A percentile compares a stretch with the other conserved stretches of the same genome.
Conservation (phyloP, 2,329 filamentous ascomycete species). For the Pseudocercospora eumusae region DNA sequence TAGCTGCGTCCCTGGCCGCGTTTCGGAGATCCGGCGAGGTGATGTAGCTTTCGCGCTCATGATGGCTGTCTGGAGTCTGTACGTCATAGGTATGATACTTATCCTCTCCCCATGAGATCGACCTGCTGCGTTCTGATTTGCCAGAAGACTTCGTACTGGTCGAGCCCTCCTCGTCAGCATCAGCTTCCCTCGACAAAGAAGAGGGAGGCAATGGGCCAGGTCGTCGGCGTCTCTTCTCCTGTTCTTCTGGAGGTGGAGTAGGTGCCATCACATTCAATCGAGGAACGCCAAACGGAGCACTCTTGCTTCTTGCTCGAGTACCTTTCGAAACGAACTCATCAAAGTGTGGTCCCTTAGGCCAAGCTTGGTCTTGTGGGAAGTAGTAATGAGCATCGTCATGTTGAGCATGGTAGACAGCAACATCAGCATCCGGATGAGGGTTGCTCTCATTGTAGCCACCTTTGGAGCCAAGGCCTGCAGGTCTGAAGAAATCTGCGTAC, state of each 20-base stretch:
- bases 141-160: conserved; percentile 14
- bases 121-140: conserved; percentile 32
- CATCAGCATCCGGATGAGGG: conserved; percentile 49
- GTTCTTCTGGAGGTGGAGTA: conserved; percentile 50
- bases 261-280: conserved; percentile 59
- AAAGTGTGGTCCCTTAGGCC: conserved; percentile 15
- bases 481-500: conserved; percentile 49
- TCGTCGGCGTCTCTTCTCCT: not conserved
- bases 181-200: conserved; percentile 31
- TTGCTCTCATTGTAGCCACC: conserved; percentile 43
- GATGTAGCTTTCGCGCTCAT: conserved; percentile 31
- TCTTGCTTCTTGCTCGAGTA: conserved; percentile 21
- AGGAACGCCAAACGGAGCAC: conserved; percentile 47
- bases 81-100: conserved; percentile 51
- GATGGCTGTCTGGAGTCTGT: conserved; percentile 47
- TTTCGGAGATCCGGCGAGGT: conserved; percentile 21
- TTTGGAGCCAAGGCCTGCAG: conserved; percentile 42
- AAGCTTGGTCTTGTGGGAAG: conserved; percentile 21
- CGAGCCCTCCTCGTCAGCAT: conserved; percentile 21
- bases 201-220: conserved; percentile 47
- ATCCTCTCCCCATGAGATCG: conserved; percentile 53
- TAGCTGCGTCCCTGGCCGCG: conserved; percentile 12
- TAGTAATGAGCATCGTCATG: conserved; percentile 32
- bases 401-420: conserved; percentile 47
- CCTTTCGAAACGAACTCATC: conserved; percentile 5